Base-by-base conservation (phyloP, 495 filamentous ascomycete species). In the Penicillium soppii region DNA sequence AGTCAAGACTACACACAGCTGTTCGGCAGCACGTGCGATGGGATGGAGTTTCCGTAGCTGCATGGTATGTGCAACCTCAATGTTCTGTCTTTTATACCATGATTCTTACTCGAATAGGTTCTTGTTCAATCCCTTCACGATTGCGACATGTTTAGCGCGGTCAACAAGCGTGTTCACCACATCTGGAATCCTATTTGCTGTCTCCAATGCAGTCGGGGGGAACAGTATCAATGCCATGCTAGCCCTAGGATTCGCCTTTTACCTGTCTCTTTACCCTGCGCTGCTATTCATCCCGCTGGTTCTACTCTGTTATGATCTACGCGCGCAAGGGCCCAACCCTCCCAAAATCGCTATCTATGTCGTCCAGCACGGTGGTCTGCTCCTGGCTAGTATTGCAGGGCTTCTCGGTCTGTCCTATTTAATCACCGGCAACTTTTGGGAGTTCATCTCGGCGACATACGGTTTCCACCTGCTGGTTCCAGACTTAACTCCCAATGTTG, bases 81-180 rank as follows among this genome's bases (percentile, higher is more conserved):
- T 32, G 13, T 32, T 12, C 10, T 12, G 5, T 12, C 29, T 10
- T 32, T 32, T 7, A 32, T 32, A 3, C 29, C 5, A 12, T 3
- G 3, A 32, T 32, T 44, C 51, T 70, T 33, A 67, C 57, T 20
- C 20, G 2, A 10, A 9, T 44, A 92, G 89, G 64, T 95, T 90
- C 59, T 79, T 98, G 8, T 92, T 98, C 71, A 97, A 95, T 69
- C 94, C 94, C 2, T 95, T 96, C 65, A 96, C 92, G 1, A 84
- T 97, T 54, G 86, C 90, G 42, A 92, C 91, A 19, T 97, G 92
- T 68, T 78, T 98, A 47, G 94, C 86, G n/a, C 85, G 94, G 5
- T 86, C 94, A 6, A 97, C 92, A 0, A 90, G 83, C 53, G 87
- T 95, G 35, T 95, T 97, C 62, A 95, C 91, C 0, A 92, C 91